Evolutionary conservation across 176 grass and related monocot genomes (phyloP).

Genomic region (Eleusine indica): DNA sequence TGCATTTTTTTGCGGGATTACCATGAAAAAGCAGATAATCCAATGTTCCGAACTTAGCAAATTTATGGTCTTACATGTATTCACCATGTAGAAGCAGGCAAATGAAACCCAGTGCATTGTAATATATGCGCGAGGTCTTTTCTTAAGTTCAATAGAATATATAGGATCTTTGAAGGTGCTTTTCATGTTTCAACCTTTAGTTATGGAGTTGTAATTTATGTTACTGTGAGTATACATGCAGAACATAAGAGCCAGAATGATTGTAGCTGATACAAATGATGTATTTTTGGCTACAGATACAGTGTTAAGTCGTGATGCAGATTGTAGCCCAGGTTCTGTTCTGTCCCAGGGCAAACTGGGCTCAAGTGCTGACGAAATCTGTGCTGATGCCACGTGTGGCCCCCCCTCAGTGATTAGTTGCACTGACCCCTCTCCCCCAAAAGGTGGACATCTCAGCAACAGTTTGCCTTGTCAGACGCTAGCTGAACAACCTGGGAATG

Average conservation of each 20-base stretch:
- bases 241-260: neutral
- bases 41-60: neutral
- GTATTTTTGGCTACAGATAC: conserved; percentile 48
- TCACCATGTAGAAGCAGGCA: neutral
- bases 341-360: conserved; percentile 19
- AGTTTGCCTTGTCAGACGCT: conserved; percentile 7
- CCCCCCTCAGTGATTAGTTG: conserved; percentile 81
- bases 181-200: neutral
- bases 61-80: conserved; percentile 2
- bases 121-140: neutral
- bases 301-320: conserved; percentile 12
- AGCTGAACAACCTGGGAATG: conserved; percentile 30
- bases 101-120: neutral
- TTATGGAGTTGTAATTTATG: neutral
- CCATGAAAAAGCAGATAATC: neutral
- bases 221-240: conserved; percentile 24
- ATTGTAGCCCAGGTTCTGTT: conserved; percentile 9
- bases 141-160: conserved; percentile 16
- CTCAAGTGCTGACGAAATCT: conserved; percentile 38
- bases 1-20: neutral
- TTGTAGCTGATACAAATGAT: conserved; percentile 27
- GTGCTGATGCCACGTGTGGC: conserved; percentile 55
- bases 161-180: conserved; percentile 8
- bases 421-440: conserved; percentile 37
- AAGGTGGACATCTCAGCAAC: conserved; percentile 46